Percentiles rank a stretch among this genome's conserved stretches.
Evolutionary conservation across 768 basidiomycete genomes (phyloP).

Genomic region (Suillus subaureus): DNA sequence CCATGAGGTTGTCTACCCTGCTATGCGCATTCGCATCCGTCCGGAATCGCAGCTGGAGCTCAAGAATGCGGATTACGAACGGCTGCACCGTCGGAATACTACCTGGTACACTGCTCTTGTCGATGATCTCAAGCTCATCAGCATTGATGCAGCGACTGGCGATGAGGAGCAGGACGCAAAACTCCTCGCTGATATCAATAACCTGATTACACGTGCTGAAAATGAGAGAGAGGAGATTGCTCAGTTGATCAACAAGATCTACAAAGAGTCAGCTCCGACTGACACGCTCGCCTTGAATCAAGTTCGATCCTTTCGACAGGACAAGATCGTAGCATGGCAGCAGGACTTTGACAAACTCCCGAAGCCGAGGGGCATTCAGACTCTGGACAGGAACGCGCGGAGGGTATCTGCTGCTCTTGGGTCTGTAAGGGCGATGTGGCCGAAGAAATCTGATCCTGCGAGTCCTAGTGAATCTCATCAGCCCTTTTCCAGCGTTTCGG

Average conservation of each 20-base stretch:
- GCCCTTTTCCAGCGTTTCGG: constrained; percentile 70
- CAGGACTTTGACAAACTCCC: constrained; percentile 86
- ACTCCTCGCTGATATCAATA: constrained; percentile 63
- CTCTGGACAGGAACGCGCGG: constrained; percentile 51
- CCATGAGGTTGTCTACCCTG: constrained; percentile 88
- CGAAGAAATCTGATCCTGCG: constrained; percentile 56
- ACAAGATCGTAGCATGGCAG: constrained; percentile 97
- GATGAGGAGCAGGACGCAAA: constrained; percentile 71
- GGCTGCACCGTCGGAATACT: constrained; percentile 69
- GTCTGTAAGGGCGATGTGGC: constrained; percentile 75
- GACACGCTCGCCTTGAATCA: constrained; percentile 89
- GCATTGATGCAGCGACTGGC: constrained; percentile 77
- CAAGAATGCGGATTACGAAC: constrained; percentile 89
- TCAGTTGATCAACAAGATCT: constrained; percentile 73
- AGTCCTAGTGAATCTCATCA: constrained; percentile 54
- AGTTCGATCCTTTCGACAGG: constrained; percentile 85
- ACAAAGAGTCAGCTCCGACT: constrained; percentile 75
- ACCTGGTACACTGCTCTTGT: constrained; percentile 76
- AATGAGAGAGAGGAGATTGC: constrained; percentile 74
- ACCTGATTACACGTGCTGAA: constrained; percentile 72
- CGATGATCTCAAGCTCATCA: constrained; percentile 75
- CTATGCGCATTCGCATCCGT: constrained; percentile 81
- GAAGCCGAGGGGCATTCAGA: constrained; percentile 60
- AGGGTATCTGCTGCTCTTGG: constrained; percentile 61
- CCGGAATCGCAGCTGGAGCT: constrained; percentile 87